Conservation (phyloP, 140 eudicot genomes). For the Senecio squalidus region DNA sequence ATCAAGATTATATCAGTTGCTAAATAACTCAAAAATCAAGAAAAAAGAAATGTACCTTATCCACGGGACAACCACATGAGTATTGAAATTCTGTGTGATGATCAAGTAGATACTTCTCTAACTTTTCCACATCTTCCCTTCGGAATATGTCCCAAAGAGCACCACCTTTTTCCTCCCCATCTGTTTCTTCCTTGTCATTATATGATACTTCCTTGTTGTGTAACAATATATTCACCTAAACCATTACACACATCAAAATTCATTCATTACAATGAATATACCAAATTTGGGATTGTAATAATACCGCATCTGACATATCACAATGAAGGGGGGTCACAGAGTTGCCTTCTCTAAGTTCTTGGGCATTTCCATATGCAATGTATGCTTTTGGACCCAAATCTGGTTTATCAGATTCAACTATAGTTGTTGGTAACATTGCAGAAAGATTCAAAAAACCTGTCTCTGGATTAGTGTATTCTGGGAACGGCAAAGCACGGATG, state of each 20-base stretch:
- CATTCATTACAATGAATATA: slow-evolving; percentile 1
- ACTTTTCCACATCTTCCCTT: slow-evolving; percentile 50
- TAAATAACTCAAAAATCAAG: too few species aligned
- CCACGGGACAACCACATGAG: slow-evolving; percentile 48
- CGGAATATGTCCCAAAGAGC: too few species aligned
- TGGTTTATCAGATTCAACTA: slow-evolving; percentile 26
- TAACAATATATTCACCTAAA: slow-evolving; percentile 21
- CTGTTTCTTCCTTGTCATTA: slow-evolving; percentile 13
- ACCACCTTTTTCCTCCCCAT: too few species aligned
- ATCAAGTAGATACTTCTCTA: slow-evolving; percentile 36
- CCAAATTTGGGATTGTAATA: slow-evolving; percentile 4
- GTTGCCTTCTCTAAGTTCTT: slow-evolving; percentile 70
- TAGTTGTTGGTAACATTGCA: slow-evolving; percentile 45
- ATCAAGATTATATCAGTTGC: too few species aligned
- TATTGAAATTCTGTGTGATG: slow-evolving; percentile 50
- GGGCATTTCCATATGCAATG: slow-evolving; percentile 51
- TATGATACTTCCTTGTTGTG: slow-evolving; percentile 27
- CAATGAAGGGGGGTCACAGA: slow-evolving; percentile 67
- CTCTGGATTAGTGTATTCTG: slow-evolving; percentile 58
- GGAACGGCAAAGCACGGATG: slow-evolving; percentile 59
- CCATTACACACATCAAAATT: slow-evolving; percentile 12
- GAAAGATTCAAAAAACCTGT: slow-evolving; percentile 56
- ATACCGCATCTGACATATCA: slow-evolving; percentile 4
- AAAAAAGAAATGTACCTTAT: too few species aligned
- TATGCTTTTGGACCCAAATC: slow-evolving; percentile 71